These are phyloP conservation scores for Trypanosoma congolense DNA, from an alignment of 208 protist species.

Conservation along the genomic window DNA sequence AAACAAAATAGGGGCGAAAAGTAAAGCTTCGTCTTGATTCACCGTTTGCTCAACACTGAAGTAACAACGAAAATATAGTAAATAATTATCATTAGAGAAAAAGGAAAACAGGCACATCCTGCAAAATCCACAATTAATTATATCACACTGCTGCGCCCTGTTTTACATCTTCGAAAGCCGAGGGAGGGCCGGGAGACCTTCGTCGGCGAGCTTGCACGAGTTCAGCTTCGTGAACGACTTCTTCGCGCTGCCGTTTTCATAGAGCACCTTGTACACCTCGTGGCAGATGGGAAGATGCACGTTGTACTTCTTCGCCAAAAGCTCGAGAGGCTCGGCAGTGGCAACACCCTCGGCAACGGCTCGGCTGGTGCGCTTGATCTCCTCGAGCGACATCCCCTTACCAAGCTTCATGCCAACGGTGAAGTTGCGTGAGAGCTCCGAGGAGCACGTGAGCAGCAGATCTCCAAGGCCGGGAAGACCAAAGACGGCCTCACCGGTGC, in stretches of 20 bases:
- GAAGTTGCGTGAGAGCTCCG: conserved; percentile 87
- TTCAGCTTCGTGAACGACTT: conserved; percentile 24
- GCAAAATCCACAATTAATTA: background rate
- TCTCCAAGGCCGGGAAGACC: conserved; percentile 87
- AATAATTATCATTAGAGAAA: no score
- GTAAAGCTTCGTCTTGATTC: no score
- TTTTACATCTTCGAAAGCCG: conserved; percentile 10
- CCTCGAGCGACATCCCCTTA: conserved; percentile 56
- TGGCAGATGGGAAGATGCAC: conserved; percentile 63
- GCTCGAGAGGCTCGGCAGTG: conserved; percentile 64
- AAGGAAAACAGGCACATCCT: background rate
- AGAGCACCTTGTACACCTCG: conserved; percentile 69
- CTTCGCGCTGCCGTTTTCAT: conserved; percentile 34
- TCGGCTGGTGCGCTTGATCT: conserved; percentile 55
- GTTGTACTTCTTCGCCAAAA: conserved; percentile 44
- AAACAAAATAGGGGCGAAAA: no score
- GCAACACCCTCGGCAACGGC: conserved; percentile 78
- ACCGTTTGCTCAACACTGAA: no score
- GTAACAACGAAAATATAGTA: no score
- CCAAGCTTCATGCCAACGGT: conserved; percentile 77
- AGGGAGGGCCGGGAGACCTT: conserved; percentile 56
- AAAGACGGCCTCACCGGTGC: conserved; percentile 75
- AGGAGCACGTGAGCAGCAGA: conserved; percentile 86
- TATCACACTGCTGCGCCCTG: no score
- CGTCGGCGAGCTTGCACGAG: conserved; percentile 30